These are phyloP conservation scores for Gnaphalium uliginosum DNA, from an alignment of 129 eudicot genomes.

Conservation along the genomic window DNA sequence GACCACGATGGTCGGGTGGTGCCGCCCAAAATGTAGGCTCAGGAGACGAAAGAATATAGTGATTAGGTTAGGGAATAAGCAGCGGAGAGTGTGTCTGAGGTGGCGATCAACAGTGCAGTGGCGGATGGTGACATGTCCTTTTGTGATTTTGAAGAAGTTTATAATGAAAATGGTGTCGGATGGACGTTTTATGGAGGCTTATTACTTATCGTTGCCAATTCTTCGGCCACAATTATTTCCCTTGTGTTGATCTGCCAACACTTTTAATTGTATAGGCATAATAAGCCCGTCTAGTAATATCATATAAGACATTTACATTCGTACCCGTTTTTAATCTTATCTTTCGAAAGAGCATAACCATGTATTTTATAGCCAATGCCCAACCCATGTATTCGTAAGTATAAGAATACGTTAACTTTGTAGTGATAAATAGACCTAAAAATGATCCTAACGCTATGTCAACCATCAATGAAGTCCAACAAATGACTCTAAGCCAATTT, in stretches of 20 bases:
- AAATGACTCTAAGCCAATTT: too few relatives aligned
- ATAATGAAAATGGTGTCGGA: slow-evolving; percentile 39
- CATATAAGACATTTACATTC: too few relatives aligned
- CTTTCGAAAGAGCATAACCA: too few relatives aligned
- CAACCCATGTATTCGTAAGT: too few relatives aligned
- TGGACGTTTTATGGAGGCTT: slow-evolving; percentile 47
- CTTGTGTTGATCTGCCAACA: slow-evolving; percentile 35
- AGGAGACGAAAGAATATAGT: slow-evolving; percentile 40
- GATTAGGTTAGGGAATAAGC: slow-evolving; percentile 46
- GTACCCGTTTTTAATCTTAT: too few relatives aligned
- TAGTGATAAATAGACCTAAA: too few relatives aligned
- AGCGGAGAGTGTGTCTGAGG: slow-evolving; percentile 46
- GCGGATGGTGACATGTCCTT: slow-evolving; percentile 47
- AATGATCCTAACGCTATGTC: too few relatives aligned
- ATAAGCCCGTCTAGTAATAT: not conserved
- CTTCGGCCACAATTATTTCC: slow-evolving; percentile 66
- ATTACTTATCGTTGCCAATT: slow-evolving; percentile 45
- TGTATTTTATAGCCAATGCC: too few relatives aligned
- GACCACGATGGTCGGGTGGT: slow-evolving; percentile 61
- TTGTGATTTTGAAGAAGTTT: slow-evolving; percentile 44
- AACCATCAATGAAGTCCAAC: too few relatives aligned
- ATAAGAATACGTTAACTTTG: too few relatives aligned
- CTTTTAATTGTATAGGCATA: not conserved
- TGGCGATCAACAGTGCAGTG: slow-evolving; percentile 50
- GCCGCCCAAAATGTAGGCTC: slow-evolving; percentile 44